Evolutionary conservation across 768 basidiomycete genomes (phyloP).

Genomic region (Suillus hirtellus): DNA sequence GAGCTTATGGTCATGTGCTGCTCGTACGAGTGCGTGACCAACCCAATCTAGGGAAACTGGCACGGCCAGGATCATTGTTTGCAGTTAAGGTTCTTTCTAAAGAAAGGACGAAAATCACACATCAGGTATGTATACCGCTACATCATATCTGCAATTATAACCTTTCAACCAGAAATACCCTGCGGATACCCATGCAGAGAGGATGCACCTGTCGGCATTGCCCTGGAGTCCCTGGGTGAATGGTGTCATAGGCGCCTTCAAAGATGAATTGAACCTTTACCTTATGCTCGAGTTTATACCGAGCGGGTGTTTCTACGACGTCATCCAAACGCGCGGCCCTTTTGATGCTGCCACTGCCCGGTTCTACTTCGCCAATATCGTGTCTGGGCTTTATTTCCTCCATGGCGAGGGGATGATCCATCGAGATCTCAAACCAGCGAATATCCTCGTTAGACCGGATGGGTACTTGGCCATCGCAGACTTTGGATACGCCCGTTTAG

Average conservation of each 20-base stretch:
- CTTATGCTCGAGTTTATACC: slow-evolving; percentile 52
- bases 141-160: slow-evolving; percentile 7
- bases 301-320: slow-evolving; percentile 41
- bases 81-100: slow-evolving; percentile 49
- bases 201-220: slow-evolving; percentile 39
- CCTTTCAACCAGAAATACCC: slow-evolving; percentile 23
- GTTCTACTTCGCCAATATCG: slow-evolving; percentile 60
- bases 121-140: slow-evolving; percentile 25
- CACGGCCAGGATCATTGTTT: slow-evolving; percentile 39
- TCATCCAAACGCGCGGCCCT: slow-evolving; percentile 35
- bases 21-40: slow-evolving; percentile 38
- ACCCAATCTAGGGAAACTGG: slow-evolving; percentile 29
- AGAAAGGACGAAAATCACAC: slow-evolving; percentile 33
- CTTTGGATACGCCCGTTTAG: slow-evolving; percentile 43
- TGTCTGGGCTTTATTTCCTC: slow-evolving; percentile 49
- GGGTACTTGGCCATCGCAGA: slow-evolving; percentile 57
- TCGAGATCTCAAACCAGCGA: slow-evolving; percentile 59
- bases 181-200: slow-evolving; percentile 42
- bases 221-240: slow-evolving; percentile 57
- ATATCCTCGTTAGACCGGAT: slow-evolving; percentile 54
- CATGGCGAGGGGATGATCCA: slow-evolving; percentile 47
- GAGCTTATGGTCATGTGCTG: slow-evolving; percentile 43
- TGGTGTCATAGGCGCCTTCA: slow-evolving; percentile 45
- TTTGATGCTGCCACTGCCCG: slow-evolving; percentile 34
- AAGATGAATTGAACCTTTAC: slow-evolving; percentile 51